Evolutionary conservation across 1,284 basidiomycete species (phyloP).

Genomic region (Exobasidium rhododendri): DNA sequence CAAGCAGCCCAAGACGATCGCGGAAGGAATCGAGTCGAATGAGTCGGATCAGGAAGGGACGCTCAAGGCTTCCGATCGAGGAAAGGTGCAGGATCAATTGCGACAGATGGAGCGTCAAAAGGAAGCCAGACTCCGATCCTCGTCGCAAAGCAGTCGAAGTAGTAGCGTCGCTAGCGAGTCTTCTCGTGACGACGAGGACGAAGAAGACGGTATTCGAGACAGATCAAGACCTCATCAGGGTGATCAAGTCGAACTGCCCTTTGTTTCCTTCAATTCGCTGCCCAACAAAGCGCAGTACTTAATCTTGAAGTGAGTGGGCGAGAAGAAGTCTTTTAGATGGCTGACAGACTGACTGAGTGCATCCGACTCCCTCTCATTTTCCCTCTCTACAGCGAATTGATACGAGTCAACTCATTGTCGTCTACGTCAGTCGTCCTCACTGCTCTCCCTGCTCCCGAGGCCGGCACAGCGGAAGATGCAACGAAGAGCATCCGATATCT

Average conservation of each 20-base stretch:
- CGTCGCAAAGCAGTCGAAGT: neutral
- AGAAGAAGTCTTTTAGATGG: neutral
- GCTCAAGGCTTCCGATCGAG: conserved; percentile 13
- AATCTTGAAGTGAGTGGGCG: conserved; percentile 37
- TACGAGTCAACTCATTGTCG: conserved; percentile 40
- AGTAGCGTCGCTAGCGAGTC: neutral
- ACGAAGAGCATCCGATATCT: conserved; percentile 39
- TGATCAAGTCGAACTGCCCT: conserved; percentile 20
- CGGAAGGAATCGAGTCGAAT: neutral
- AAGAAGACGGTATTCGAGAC: neutral
- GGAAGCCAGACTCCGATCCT: neutral
- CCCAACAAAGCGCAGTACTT: conserved; percentile 53
- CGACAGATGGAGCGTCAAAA: neutral
- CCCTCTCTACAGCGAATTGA: conserved; percentile 30
- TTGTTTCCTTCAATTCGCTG: conserved; percentile 49
- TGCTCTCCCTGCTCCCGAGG: conserved; percentile 49
- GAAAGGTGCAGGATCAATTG: neutral
- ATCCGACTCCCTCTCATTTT: neutral
- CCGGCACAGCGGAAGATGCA: conserved; percentile 41
- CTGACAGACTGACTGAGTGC: neutral
- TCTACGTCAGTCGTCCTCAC: conserved; percentile 50
- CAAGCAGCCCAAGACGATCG: conserved; percentile 3
- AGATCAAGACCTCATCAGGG: neutral
- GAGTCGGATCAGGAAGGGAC: conserved; percentile 14
- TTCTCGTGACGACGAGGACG: neutral